Evolutionary conservation across 2,329 filamentous ascomycete genomes (phyloP).

Genomic region (Didymella segeticola): DNA sequence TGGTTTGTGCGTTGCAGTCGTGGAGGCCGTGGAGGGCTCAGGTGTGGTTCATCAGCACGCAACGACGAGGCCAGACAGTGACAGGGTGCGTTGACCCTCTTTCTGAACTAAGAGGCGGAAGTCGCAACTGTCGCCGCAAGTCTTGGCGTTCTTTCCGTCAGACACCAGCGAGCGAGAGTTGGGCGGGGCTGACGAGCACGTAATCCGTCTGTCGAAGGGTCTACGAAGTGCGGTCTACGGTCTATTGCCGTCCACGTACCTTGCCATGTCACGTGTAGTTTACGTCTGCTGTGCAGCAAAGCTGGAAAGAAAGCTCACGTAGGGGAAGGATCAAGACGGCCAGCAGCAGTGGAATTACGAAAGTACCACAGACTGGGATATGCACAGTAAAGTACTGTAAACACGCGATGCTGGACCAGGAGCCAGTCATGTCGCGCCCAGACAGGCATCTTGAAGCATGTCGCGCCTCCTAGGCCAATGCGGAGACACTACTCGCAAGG

Average conservation of each 20-base stretch:
- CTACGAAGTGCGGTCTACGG: too few relatives aligned
- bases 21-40: neutral
- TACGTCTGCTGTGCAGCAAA: slow-evolving; percentile 9
- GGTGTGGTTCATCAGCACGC: neutral
- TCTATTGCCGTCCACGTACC: too few relatives aligned
- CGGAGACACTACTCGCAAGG: slow-evolving; percentile 2
- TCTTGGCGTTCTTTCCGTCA: slow-evolving; percentile 7
- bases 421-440: slow-evolving; percentile 12
- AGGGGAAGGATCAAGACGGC: too few relatives aligned
- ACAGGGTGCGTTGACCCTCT: neutral
- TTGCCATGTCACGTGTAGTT: too few relatives aligned
- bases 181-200: slow-evolving; percentile 4
- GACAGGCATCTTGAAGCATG: slow-evolving; percentile 17
- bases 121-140: slow-evolving; percentile 15
- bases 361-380: too few relatives aligned
- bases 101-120: slow-evolving; percentile 9
- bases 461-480: slow-evolving; percentile 4
- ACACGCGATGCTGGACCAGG: slow-evolving; percentile 9
- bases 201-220: neutral
- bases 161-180: neutral
- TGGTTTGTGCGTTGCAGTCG: neutral
- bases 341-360: too few relatives aligned
- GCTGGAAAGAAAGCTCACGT: too few relatives aligned
- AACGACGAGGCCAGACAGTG: slow-evolving; percentile 1
- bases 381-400: too few relatives aligned